phyloP scores from a whole-genome alignment of 1,284 basidiomycete species.

The Cryptococcus sp. region DNA sequence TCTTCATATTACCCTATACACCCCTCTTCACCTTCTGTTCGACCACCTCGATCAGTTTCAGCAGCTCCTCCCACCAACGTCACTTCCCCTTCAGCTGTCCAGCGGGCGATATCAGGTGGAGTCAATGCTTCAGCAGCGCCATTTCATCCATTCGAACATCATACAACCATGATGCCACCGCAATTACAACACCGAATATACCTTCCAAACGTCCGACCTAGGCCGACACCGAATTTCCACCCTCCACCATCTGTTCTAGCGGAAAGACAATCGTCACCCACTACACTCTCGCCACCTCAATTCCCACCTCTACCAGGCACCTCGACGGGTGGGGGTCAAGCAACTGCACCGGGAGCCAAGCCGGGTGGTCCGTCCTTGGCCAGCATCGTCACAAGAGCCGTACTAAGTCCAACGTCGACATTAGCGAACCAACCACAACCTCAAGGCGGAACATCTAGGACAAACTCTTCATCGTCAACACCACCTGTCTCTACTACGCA shows the following conservation, averaged over 20 bases:
- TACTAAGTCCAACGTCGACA: slow-evolving; percentile 35
- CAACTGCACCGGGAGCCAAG: background rate
- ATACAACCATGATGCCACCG: slow-evolving; percentile 45
- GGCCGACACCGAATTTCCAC: slow-evolving; percentile 40
- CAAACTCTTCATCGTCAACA: slow-evolving; percentile 1
- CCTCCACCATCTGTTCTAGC: slow-evolving; percentile 37
- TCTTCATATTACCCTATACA: background rate
- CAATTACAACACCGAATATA: slow-evolving; percentile 48
- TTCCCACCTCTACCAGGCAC: slow-evolving; percentile 41
- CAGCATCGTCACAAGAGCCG: slow-evolving; percentile 45
- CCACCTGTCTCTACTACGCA: slow-evolving; percentile 1
- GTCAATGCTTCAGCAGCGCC: slow-evolving; percentile 37
- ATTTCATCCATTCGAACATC: slow-evolving; percentile 34
- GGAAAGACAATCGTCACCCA: slow-evolving; percentile 22
- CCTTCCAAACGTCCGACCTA: slow-evolving; percentile 39
- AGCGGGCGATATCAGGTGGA: slow-evolving; percentile 7
- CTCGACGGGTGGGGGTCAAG: background rate
- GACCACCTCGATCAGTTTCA: background rate
- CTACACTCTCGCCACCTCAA: slow-evolving; percentile 24
- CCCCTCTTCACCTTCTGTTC: slow-evolving; percentile 6
- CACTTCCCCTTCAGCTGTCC: background rate
- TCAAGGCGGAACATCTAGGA: background rate
- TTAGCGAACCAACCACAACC: slow-evolving; percentile 8
- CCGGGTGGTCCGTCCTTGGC: slow-evolving; percentile 40
- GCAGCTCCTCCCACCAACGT: background rate